Base-by-base conservation (phyloP, 1,284 basidiomycete species). In the Garcileccinum viscosum region DNA sequence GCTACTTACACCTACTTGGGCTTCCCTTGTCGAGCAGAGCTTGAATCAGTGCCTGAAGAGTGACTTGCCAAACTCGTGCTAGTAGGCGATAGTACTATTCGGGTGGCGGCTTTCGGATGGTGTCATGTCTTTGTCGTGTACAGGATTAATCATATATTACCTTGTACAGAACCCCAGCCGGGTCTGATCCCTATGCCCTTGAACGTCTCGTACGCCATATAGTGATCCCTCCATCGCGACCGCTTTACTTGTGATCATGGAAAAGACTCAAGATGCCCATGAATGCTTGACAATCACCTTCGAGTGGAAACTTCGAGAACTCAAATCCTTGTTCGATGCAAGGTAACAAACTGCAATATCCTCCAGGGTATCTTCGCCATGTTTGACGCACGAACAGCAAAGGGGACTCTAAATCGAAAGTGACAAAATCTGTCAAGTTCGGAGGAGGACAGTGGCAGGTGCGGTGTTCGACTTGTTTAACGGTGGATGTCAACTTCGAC, bases 401-500 rank as follows among this genome's bases (percentile, higher is more conserved):
- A 75, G 91, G 91, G 42, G 90, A 92, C 32, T 77, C 84, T 30
- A 93, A 93, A 78, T 91, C 90, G 2, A 92, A 92, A 73, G 90
- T 89, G 27, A 89, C 85, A 27, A 92, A 90, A 77, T 91, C 90
- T 2, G 81, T 83, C 24, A 85, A 83, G 73, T 93, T 93, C 74
- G 91, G 90, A 27, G 86, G 83, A n/a, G 90, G 90, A 40, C 83
- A 85, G 65, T 93, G 92, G 92, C 91, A 92, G 83, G 90, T 90
- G 70, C 67, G 71, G 63, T 35, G 14, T 59, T 11, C 8, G 9
- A 22, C 33, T 56, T 35, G 8, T 35, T 30, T 24, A 9, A n/a
- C n/a, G n/a, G 38, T 40, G 30, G 42, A 37, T 24, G n/a, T 22
- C 24, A 53, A 6, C 9, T 19, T 8, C 68, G 4, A 69, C 44